Conservation (phyloP, 352 stramenopile species). For the Pythium chondricola region DNA sequence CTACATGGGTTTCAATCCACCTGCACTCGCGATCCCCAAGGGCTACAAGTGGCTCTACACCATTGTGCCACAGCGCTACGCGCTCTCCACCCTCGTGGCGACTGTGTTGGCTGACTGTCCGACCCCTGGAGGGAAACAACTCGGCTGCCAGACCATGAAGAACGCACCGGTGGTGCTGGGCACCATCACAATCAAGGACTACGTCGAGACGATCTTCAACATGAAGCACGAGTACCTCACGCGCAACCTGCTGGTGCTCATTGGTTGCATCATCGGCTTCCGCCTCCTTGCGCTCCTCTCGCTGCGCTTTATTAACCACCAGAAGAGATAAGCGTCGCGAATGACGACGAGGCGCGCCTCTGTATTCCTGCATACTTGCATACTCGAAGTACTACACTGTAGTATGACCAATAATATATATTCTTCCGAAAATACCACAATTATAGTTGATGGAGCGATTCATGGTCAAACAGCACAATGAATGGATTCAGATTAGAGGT, state of each 20-base stretch:
- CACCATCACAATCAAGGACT: conserved; percentile 25
- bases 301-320: conserved; percentile 44
- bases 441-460: too few species aligned
- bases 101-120: conserved; percentile 11
- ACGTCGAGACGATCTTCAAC: conserved; percentile 20
- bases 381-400: too few species aligned
- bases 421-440: not conserved
- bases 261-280: conserved; percentile 28
- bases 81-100: conserved; percentile 7
- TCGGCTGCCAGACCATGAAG: conserved; percentile 18
- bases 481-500: conserved; percentile 2
- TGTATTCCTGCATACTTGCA: not conserved
- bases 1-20: conserved; percentile 25
- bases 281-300: conserved; percentile 34
- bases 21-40: conserved; percentile 17
- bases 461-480: not conserved
- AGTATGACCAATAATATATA: too few species aligned
- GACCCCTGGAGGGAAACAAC: not conserved
- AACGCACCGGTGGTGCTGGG: conserved; percentile 13
- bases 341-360: too few species aligned
- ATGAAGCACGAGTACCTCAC: conserved; percentile 23
- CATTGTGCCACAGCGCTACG: conserved; percentile 18
- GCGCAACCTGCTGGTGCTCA: conserved; percentile 13
- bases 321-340: conserved; percentile 26
- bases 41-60: conserved; percentile 25